Conservation (phyloP, 108 stramenopile species). For the Discostella stelligeroides region DNA sequence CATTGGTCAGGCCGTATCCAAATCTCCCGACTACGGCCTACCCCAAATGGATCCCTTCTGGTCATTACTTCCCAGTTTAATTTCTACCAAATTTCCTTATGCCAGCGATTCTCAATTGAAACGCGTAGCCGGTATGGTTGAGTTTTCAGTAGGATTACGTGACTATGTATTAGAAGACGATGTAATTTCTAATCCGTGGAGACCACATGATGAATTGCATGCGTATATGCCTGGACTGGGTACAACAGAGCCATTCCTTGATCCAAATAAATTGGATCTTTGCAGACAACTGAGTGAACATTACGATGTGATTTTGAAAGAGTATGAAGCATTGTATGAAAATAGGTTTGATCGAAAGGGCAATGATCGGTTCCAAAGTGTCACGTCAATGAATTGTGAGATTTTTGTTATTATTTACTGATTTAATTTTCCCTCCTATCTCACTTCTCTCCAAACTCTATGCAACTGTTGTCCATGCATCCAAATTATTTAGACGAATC, state of each 20-base stretch:
- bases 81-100: conserved; percentile 69
- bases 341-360: conserved; percentile 53
- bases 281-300: conserved; percentile 69
- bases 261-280: conserved; percentile 57
- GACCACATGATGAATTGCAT: conserved; percentile 82
- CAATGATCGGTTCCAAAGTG: conserved; percentile 79
- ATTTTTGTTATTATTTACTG: background rate
- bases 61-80: conserved; percentile 77
- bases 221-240: conserved; percentile 85
- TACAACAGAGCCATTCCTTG: conserved; percentile 66
- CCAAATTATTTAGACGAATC: conserved; percentile 44
- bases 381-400: conserved; percentile 82
- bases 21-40: conserved; percentile 45
- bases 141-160: conserved; percentile 50
- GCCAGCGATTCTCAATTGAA: conserved; percentile 60
- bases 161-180: conserved; percentile 51
- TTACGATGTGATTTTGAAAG: conserved; percentile 64
- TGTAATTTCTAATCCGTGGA: conserved; percentile 60
- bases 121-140: conserved; percentile 77
- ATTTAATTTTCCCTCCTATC: background rate
- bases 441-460: too few relatives aligned
- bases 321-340: conserved; percentile 69
- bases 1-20: conserved; percentile 68
- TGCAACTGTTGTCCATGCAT: too few relatives aligned
- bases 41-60: conserved; percentile 78